Base-by-base conservation (phyloP, 2,329 filamentous ascomycete species). In the Pezicula rhizophila region DNA sequence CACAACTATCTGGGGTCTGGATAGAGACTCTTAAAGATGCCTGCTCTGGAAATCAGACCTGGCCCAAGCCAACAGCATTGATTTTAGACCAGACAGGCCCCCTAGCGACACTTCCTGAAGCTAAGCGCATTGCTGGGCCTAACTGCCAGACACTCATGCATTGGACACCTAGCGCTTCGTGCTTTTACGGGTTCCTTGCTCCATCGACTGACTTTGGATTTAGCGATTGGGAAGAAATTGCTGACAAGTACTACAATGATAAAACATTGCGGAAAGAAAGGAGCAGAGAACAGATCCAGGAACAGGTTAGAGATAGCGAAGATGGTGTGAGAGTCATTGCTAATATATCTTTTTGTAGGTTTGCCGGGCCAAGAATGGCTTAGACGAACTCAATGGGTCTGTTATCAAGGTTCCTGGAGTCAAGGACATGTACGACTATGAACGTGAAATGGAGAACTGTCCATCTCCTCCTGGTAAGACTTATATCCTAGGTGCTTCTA, bases 341-440 rank as follows among this genome's bases (percentile, higher is more conserved):
- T 40, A 23, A 23, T 12, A 7, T 10, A 20, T 2, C 20, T 8
- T 18, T 18, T 25, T 20, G 18, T 7, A 50, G 44, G 39, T 46
- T 11, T 37, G 11, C 20, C 17, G 3, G 11, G 44, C 25, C 5
- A 45, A 47, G 25, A 50, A 50, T 20, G 48, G 48, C 6, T 40
- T 25, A 2, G 48, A 47, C 45, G 14, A 11, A 15, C 26, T 50
- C 12, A 45, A 50, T 11, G 44, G 40, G 14, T 43, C 33, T 2
- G 15, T 50, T 8, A 10, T 44, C 23, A 12, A 35, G 5, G 40
- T 47, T 11, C 48, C 44, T 18, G 48, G 48, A 8, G 14, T 47
- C 14, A 45, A 45, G 42, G 33, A 38, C n/a, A 44, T 50, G 34
- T 47, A 47, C 20, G 48, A 50, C 20, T 50, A 50, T 15, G 48